Evolutionary conservation across 305 asterid species (phyloP).

Genomic region (Fraxinus platypoda): DNA sequence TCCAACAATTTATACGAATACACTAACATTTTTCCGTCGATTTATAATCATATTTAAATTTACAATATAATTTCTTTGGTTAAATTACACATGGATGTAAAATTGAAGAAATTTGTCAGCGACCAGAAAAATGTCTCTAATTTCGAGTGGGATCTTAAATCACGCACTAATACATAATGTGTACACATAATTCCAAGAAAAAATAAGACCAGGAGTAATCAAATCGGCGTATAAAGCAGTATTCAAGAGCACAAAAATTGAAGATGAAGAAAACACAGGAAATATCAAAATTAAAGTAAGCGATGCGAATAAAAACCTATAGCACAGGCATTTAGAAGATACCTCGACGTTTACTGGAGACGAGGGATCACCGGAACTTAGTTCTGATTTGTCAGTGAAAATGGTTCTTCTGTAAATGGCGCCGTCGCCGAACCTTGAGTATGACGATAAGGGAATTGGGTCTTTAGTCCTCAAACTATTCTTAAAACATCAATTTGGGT

Average conservation of each 20-base stretch:
- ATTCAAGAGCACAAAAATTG: not conserved
- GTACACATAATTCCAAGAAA: not conserved
- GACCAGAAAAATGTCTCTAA: not conserved
- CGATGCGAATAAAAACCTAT: not conserved
- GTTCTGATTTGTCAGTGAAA: not conserved
- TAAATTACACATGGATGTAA: not conserved
- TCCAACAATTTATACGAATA: not conserved
- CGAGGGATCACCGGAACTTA: not conserved
- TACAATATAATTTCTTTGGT: not conserved
- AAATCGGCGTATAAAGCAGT: not conserved
- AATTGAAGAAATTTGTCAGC: not conserved
- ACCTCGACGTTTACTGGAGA: not conserved
- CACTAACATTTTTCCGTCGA: not conserved
- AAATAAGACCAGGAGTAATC: not conserved
- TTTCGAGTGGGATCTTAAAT: not conserved
- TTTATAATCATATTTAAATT: not conserved
- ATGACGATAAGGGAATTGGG: not conserved
- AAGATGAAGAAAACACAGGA: not conserved
- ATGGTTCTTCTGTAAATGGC: not conserved
- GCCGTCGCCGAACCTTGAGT: not conserved
- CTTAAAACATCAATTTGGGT: not conserved
- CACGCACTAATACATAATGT: not conserved
- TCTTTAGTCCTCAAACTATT: not conserved
- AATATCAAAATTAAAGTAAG: not conserved
- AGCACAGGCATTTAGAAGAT: not conserved